Evolutionary conservation across 305 asterid genomes (phyloP).

Genomic region (Solanum hybrid): DNA sequence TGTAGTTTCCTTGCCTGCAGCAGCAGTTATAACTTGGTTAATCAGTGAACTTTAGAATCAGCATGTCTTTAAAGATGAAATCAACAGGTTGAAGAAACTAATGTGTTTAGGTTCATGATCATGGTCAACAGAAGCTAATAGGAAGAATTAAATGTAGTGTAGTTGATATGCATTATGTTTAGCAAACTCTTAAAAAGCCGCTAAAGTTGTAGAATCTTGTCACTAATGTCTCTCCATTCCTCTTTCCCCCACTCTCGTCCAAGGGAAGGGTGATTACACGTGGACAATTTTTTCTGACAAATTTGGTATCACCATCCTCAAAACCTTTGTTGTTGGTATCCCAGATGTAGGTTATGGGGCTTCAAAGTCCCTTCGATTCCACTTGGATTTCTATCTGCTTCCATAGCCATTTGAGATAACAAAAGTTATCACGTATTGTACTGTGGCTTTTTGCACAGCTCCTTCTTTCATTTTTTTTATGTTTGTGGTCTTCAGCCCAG

Average conservation of each 20-base stretch:
- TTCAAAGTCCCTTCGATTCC: not conserved
- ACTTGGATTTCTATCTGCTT: not conserved
- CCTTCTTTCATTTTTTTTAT: not conserved
- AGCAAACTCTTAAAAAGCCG: not conserved
- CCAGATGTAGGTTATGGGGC: not conserved
- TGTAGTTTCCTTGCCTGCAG: conserved; percentile 88
- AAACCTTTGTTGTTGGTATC: not conserved
- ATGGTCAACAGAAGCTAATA: not conserved
- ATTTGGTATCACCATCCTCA: not conserved
- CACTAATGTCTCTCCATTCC: not conserved
- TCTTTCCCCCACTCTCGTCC: not conserved
- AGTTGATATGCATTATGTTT: not conserved
- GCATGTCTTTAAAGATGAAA: not conserved
- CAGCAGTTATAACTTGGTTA: not conserved
- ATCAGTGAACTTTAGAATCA: not conserved
- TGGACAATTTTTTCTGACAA: not conserved
- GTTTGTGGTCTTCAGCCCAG: not conserved
- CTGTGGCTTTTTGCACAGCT: not conserved
- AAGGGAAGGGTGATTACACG: not conserved
- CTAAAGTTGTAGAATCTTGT: not conserved
- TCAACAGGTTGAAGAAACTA: not conserved
- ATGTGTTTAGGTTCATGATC: not conserved
- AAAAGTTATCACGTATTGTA: not conserved
- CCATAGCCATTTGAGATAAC: not conserved
- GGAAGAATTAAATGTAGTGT: not conserved